Evolutionary conservation across 2,329 filamentous ascomycete species (phyloP).

Genomic region (Podosphaera fusca): DNA sequence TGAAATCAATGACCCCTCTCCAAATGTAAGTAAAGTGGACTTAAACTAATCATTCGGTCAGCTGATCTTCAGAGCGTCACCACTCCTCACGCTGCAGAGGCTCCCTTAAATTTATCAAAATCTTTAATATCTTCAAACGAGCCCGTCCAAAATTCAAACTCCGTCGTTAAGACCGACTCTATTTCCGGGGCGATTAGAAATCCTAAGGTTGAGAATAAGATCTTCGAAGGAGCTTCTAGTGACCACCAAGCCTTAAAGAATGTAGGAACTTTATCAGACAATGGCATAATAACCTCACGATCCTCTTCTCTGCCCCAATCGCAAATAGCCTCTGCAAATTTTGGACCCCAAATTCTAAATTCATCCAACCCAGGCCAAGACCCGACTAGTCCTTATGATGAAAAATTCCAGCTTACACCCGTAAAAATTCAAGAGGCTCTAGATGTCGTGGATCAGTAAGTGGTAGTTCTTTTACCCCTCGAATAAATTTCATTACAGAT

Average conservation of each 20-base stretch:
- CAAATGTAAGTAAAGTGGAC: no score
- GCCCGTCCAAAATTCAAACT: constrained; percentile 43
- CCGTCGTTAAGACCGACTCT: constrained; percentile 44
- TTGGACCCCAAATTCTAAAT: constrained; percentile 18
- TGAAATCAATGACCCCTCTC: no score
- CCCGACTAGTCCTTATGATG: constrained; percentile 19
- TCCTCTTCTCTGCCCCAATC: constrained; percentile 21
- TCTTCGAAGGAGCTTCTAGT: constrained; percentile 41
- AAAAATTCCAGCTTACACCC: constrained; percentile 23
- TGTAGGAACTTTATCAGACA: constrained; percentile 22
- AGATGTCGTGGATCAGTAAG: constrained; percentile 25
- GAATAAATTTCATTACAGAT: constrained; percentile 48
- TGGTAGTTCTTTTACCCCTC: constrained; percentile 20
- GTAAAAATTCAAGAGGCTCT: constrained; percentile 34
- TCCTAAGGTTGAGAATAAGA: constrained; percentile 45
- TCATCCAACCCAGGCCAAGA: constrained; percentile 26
- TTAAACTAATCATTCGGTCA: no score
- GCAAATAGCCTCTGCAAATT: constrained; percentile 14
- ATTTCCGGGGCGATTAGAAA: constrained; percentile 48
- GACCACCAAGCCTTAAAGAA: constrained; percentile 34
- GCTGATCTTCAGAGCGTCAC: constrained; percentile 23
- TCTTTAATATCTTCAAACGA: constrained; percentile 44
- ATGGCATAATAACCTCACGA: constrained; percentile 21
- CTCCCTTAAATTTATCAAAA: constrained; percentile 20
- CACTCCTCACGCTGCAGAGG: constrained; percentile 20